Evolutionary conservation across 495 filamentous ascomycete species (phyloP).

Genomic region (Collariella sp.): DNA sequence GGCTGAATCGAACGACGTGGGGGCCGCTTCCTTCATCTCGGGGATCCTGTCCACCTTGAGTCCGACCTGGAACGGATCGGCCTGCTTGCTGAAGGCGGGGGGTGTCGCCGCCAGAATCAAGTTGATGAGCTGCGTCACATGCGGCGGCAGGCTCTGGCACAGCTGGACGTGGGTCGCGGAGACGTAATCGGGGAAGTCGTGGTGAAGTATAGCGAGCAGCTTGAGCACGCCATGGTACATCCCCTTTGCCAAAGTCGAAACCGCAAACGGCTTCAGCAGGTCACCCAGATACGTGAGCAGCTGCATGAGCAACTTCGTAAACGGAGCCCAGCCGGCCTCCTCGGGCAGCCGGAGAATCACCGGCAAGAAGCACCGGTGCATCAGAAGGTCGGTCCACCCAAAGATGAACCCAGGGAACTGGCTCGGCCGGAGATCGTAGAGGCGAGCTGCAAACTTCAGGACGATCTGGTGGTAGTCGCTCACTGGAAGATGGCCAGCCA

Average conservation of each 20-base stretch:
- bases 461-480: slow-evolving; percentile 60
- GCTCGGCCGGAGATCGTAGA: slow-evolving; percentile 65
- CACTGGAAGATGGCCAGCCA: slow-evolving; percentile 31
- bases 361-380: slow-evolving; percentile 83
- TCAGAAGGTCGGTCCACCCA: slow-evolving; percentile 71
- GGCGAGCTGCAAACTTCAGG: slow-evolving; percentile 61
- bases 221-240: slow-evolving; percentile 79
- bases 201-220: slow-evolving; percentile 74
- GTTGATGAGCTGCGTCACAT: slow-evolving; percentile 84
- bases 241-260: slow-evolving; percentile 64
- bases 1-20: slow-evolving; percentile 50
- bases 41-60: slow-evolving; percentile 75
- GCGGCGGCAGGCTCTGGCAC: slow-evolving; percentile 73
- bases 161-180: slow-evolving; percentile 78
- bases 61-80: slow-evolving; percentile 71
- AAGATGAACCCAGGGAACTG: slow-evolving; percentile 75
- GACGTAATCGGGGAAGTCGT: slow-evolving; percentile 91
- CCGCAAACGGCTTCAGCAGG: slow-evolving; percentile 63
- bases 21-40: slow-evolving; percentile 60
- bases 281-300: slow-evolving; percentile 69
- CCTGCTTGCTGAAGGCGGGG: slow-evolving; percentile 61
- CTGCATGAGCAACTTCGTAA: slow-evolving; percentile 65
- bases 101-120: slow-evolving; percentile 80
- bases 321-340: slow-evolving; percentile 64
- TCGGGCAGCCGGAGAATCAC: slow-evolving; percentile 61